A percentile compares a stretch with the other conserved stretches of the same genome.
phyloP scores from a whole-genome alignment of 2,329 filamentous ascomycete genomes.

The Alternaria triticimaculans region DNA sequence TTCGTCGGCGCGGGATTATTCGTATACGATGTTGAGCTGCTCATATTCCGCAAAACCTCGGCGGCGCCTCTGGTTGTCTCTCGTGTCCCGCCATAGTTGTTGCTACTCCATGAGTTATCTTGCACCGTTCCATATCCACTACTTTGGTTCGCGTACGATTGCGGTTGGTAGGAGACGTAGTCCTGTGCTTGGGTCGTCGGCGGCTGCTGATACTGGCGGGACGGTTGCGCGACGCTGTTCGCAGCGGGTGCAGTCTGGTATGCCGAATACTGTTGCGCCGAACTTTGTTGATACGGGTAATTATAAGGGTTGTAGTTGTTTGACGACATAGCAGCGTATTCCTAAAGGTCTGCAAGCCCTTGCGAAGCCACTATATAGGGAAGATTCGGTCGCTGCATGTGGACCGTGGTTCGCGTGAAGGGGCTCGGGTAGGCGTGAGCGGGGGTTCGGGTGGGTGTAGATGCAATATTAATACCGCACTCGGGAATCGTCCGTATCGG shows the following conservation, averaged over 20 bases:
- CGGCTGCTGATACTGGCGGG: slow-evolving; percentile 36
- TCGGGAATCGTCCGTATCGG: not conserved
- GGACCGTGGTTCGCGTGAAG: slow-evolving; percentile 6
- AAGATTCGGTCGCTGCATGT: slow-evolving; percentile 7
- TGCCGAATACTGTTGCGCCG: slow-evolving; percentile 36
- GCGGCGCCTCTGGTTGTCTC: slow-evolving; percentile 41
- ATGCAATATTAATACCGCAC: not conserved
- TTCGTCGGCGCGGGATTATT: slow-evolving; percentile 20
- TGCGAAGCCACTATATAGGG: slow-evolving; percentile 7
- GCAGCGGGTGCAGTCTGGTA: slow-evolving; percentile 35
- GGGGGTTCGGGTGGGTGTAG: not conserved
- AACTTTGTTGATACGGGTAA: slow-evolving; percentile 37
- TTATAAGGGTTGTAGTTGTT: slow-evolving; percentile 38
- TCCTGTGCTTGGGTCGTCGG: slow-evolving; percentile 32
- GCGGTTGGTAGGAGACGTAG: slow-evolving; percentile 36
- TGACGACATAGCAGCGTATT: slow-evolving; percentile 27
- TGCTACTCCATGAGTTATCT: slow-evolving; percentile 30
- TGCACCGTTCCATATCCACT: slow-evolving; percentile 29
- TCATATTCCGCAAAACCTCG: slow-evolving; percentile 44
- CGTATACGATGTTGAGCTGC: slow-evolving; percentile 34
- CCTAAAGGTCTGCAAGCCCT: slow-evolving; percentile 5
- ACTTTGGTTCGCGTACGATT: slow-evolving; percentile 28
- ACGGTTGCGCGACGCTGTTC: slow-evolving; percentile 29
- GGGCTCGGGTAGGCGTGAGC: not conserved
- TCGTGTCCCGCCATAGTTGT: slow-evolving; percentile 30